Percentiles rank a stretch among this genome's conserved stretches.
Conservation (phyloP, 2,329 filamentous ascomycete genomes). For the Pseudonectria foliicola region DNA sequence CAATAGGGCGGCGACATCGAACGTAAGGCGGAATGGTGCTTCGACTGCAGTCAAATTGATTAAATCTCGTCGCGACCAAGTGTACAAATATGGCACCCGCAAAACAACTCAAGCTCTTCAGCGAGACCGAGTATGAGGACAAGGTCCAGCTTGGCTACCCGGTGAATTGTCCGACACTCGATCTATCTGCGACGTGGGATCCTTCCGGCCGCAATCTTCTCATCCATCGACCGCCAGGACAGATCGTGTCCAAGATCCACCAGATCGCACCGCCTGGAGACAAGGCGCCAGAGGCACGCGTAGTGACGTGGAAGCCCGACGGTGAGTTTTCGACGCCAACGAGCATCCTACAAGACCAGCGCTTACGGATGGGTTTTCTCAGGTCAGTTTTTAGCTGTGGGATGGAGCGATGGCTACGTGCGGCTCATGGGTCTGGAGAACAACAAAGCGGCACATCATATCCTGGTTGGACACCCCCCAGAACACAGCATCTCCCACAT, state of each 20-base stretch:
- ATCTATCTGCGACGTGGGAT: conserved; percentile 67
- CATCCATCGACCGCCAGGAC: conserved; percentile 72
- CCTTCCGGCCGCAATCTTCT: conserved; percentile 61
- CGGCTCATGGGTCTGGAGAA: conserved; percentile 73
- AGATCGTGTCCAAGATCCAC: conserved; percentile 50
- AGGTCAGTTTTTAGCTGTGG: conserved; percentile 74
- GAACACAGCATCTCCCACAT: conserved; percentile 43
- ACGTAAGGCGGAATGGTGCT: no score
- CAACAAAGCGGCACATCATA: conserved; percentile 72
- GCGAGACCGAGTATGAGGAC: conserved; percentile 51
- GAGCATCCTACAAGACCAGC: no score
- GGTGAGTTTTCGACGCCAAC: conserved; percentile 39
- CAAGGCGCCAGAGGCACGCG: conserved; percentile 35
- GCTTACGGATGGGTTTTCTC: background rate
- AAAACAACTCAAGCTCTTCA: conserved; percentile 39
- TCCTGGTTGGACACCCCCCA: conserved; percentile 42
- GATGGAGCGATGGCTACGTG: conserved; percentile 74
- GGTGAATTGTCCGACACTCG: conserved; percentile 75
- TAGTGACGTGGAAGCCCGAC: conserved; percentile 60
- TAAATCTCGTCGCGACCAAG: background rate
- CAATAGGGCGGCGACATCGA: no score
- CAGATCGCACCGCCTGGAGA: conserved; percentile 35
- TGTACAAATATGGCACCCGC: conserved; percentile 19
- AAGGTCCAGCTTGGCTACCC: conserved; percentile 52
- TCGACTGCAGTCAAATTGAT: conserved; percentile 1